Percentiles rank a stretch among this genome's conserved stretches.
Evolutionary conservation across 2,329 filamentous ascomycete species (phyloP).

Genomic region (Ilyonectria robusta): DNA sequence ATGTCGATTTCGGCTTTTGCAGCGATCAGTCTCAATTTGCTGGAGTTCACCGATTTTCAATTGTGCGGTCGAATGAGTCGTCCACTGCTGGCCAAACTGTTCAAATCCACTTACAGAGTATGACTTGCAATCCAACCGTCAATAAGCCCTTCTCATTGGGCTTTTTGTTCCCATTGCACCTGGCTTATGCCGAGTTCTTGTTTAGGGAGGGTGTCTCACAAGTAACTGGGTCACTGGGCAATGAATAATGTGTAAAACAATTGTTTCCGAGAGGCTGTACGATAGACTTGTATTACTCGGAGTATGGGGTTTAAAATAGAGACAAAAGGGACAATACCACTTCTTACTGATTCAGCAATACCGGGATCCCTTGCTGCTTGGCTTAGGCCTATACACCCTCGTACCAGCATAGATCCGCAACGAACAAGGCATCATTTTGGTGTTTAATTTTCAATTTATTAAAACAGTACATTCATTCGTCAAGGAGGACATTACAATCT

Average conservation of each 20-base stretch:
- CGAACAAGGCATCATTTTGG: not conserved
- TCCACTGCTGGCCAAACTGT: not conserved
- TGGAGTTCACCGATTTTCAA: constrained; percentile 49
- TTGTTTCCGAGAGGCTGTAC: not conserved
- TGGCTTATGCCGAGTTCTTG: constrained; percentile 42
- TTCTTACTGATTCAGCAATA: no score
- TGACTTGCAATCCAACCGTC: constrained; percentile 45
- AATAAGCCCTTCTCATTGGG: constrained; percentile 34
- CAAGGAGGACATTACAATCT: not conserved
- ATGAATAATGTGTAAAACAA: not conserved
- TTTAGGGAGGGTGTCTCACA: constrained; percentile 47
- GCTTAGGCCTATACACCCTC: not conserved
- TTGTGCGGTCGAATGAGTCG: constrained; percentile 35
- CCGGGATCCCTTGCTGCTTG: not conserved
- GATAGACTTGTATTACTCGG: not conserved
- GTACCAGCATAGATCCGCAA: not conserved
- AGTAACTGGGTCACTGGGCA: constrained; percentile 16
- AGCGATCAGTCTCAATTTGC: constrained; percentile 44
- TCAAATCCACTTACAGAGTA: constrained; percentile 41
- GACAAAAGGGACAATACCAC: not conserved
- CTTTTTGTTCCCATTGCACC: constrained; percentile 43
- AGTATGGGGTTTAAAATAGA: not conserved
- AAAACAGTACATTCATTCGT: not conserved
- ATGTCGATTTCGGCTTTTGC: constrained; percentile 50
- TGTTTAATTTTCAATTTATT: not conserved